These are phyloP conservation scores for Globisporangium middletonii DNA, from an alignment of 352 stramenopile genomes.

Conservation along the genomic window DNA sequence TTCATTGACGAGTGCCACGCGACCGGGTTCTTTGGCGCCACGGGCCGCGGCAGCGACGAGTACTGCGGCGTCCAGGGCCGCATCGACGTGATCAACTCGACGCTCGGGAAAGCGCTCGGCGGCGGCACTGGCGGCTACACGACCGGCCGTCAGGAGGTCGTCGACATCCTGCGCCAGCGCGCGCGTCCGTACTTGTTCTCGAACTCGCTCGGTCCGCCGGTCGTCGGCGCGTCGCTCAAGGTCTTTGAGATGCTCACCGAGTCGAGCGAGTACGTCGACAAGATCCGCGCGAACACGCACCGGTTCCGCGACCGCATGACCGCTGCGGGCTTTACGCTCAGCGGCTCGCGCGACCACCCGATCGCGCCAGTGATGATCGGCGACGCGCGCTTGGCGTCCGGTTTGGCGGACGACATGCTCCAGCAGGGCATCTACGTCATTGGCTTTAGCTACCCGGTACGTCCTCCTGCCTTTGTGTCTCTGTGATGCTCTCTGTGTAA, in stretches of 20 bases:
- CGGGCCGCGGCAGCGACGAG: constrained; percentile 89
- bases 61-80: constrained; percentile 87
- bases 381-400: constrained; percentile 84
- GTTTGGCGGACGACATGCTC: constrained; percentile 91
- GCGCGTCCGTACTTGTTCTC: constrained; percentile 92
- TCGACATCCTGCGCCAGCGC: constrained; percentile 90
- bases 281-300: constrained; percentile 87
- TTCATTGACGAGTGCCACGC: constrained; percentile 94
- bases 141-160: constrained; percentile 81
- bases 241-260: constrained; percentile 91
- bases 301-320: constrained; percentile 91
- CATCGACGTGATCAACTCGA: constrained; percentile 94
- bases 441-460: constrained; percentile 91
- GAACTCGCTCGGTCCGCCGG: constrained; percentile 90
- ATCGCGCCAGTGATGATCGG: constrained; percentile 92
- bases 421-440: constrained; percentile 93
- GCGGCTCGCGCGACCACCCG: constrained; percentile 83
- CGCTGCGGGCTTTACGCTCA: constrained; percentile 86
- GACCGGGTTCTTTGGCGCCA: constrained; percentile 91
- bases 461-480: constrained; percentile 30
- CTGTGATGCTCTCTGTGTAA: background rate
- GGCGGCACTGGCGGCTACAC: constrained; percentile 93
- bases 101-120: constrained; percentile 91
- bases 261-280: constrained; percentile 82
- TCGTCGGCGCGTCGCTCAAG: constrained; percentile 91